Base-by-base conservation (phyloP, 495 filamentous ascomycete genomes). In the Haplographium delicatum region DNA sequence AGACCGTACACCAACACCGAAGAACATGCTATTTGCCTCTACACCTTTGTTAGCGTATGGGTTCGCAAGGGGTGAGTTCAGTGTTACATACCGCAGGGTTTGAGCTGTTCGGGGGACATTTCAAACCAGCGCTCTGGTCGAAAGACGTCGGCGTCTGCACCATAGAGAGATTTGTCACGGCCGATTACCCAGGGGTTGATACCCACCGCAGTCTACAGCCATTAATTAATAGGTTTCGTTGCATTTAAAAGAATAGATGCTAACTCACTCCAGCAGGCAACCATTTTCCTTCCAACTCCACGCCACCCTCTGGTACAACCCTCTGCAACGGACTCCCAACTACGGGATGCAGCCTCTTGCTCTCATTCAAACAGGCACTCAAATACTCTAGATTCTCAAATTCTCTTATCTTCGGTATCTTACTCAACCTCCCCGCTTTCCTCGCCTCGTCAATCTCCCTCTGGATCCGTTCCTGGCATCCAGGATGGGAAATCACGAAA, bases 41-140 rank as follows among this genome's bases (percentile, higher is more conserved):
- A 11, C 11, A 7, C 5, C 13, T 3, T 4, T 4, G n/a, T 30
- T 23, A 45, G 20, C 25, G 15, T 8, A 6, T 11, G 13, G 31
- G 7, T 15, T 28, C 13, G 11, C 13, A 11, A 45, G 7, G 26
- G 18, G 4, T n/a, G 18, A 26, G 5, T 4, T 28, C 22, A 45
- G n/a, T n/a, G n/a, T n/a, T n/a, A 15, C 9, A 31, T 45, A 51
- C 49, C 49, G 23, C 43, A 40, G 25, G 22, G 16, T 26, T 35
- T 51, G 13, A 51, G 26, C 20, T 44, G n/a, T 20, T 51, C 40
- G 4, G 38, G 4, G 11, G 5, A 34, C 20, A 44, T 44, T 40
- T 78, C 73, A 31, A 88, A 57, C 84, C 85, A 88, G 33, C 85
- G 59, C 62, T 84, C 83, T 0, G 85, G 83, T 15, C 75, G 63